Evolutionary conservation across 2,329 filamentous ascomycete species (phyloP), one percentile per base, ranked within the genome.

Genomic region (Pseudogymnoascus pannorum): DNA sequence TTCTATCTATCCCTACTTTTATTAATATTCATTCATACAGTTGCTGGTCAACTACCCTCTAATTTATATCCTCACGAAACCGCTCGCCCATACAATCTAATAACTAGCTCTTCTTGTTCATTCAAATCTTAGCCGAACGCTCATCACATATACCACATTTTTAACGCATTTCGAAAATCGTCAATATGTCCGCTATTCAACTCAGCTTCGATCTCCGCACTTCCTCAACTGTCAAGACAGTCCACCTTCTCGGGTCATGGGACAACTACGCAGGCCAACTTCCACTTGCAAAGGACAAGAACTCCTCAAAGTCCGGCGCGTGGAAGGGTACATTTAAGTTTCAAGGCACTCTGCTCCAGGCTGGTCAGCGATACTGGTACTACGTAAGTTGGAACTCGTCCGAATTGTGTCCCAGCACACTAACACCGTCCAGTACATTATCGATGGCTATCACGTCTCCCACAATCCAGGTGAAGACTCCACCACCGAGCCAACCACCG

Each of bases 241-340:
- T 96, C 74, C 93, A 97, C 75, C 84, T 99, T 69, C 88, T 97
- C 78, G 93, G 93, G 72, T 97, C 93, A 69, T 99, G 93, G 93
- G 94, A 99, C 82, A 90, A 90, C 82, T 99, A 99, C 84, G 82
- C 85, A 69, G 91, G 91, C 68, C 93, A 97, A 78, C 90, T 97
- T 71, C 93, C 93, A 61, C 89, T 97, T 70, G 91, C 92, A 78
- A 92, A 92, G 81, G 91, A 96, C 76, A 87, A 85, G 79, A 78
- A 81, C 72, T 84, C 88, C 57, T 87, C 87, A 78, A 96, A 96
- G 82, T 86, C 88, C 62, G 92, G 92, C 73, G 89, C 89, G 69
- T 97, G 93, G 92, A 90, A 92, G 76, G 94, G 93, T 73, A 95
- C 91, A 72, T 97, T 99, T 82, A 88, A 91, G 79, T 97, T 99